A percentile compares a stretch with the other conserved stretches of the same genome.
phyloP scores from a whole-genome alignment of 495 filamentous ascomycete genomes.

The Penicillium desertorum region DNA sequence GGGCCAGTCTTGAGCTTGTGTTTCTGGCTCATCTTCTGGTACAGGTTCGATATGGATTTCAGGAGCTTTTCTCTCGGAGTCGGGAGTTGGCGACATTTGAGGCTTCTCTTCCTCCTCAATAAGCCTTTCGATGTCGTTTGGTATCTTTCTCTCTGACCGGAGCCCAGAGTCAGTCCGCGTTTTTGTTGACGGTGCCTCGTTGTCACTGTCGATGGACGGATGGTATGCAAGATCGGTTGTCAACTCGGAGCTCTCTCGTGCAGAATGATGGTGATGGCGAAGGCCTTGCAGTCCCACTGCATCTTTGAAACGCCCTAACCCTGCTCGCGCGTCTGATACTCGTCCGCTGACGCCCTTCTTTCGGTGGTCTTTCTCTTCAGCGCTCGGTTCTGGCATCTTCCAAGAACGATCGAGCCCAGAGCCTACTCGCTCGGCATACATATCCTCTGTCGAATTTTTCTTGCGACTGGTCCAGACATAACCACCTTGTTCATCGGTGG shows the following conservation, averaged over 20 bases:
- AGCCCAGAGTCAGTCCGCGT: slow-evolving; percentile 15
- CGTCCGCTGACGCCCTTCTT: slow-evolving; percentile 77
- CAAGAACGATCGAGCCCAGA: slow-evolving; percentile 32
- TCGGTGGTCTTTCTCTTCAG: slow-evolving; percentile 63
- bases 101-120: slow-evolving; percentile 15
- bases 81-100: slow-evolving; percentile 15
- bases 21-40: slow-evolving; percentile 22
- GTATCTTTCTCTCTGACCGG: slow-evolving; percentile 25
- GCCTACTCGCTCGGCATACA: slow-evolving; percentile 31
- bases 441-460: slow-evolving; percentile 43
- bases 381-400: slow-evolving; percentile 31
- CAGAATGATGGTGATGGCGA: slow-evolving; percentile 47
- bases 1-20: slow-evolving; percentile 18
- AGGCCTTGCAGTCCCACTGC: slow-evolving; percentile 63
- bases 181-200: slow-evolving; percentile 25
- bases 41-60: slow-evolving; percentile 40
- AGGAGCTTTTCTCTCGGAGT: slow-evolving; percentile 29
- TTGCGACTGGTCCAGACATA: slow-evolving; percentile 64
- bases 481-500: slow-evolving; percentile 63
- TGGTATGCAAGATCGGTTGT: slow-evolving; percentile 33
- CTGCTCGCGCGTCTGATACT: slow-evolving; percentile 80
- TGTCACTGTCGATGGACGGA: slow-evolving; percentile 37
- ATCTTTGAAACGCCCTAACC: slow-evolving; percentile 80
- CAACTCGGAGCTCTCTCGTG: slow-evolving; percentile 41
- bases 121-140: slow-evolving; percentile 18